phyloP scores from a whole-genome alignment of 371 early-diverging fungal species.

The Thermomucor indicae-seudaticae region DNA sequence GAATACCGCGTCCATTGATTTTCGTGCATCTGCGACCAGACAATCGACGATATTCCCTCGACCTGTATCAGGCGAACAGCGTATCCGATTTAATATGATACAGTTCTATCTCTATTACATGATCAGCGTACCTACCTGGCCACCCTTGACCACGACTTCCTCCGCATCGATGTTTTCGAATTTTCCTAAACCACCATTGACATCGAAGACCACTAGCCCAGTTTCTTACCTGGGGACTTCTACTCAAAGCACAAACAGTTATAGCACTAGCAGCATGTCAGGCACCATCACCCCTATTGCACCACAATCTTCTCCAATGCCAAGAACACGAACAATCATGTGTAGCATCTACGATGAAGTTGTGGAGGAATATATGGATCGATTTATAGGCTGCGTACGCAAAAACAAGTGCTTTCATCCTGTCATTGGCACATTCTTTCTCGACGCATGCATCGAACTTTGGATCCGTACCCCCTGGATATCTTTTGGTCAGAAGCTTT shows the following conservation, averaged over 20 bases:
- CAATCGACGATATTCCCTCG: conserved; percentile 25
- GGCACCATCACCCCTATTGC: neutral
- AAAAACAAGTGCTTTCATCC: neutral
- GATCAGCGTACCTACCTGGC: conserved; percentile 24
- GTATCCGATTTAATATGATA: conserved; percentile 26
- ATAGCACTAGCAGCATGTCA: neutral
- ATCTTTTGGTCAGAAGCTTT: conserved; percentile 10
- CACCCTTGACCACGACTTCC: conserved; percentile 1
- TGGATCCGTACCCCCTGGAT: conserved; percentile 35
- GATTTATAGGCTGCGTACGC: conserved; percentile 11
- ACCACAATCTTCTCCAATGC: neutral
- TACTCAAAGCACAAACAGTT: too few species aligned
- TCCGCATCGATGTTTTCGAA: neutral
- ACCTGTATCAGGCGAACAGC: conserved; percentile 14
- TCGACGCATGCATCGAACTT: conserved; percentile 25
- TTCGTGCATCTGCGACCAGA: conserved; percentile 24
- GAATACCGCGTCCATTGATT: conserved; percentile 7
- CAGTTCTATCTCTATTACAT: conserved; percentile 37
- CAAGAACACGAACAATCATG: conserved; percentile 7
- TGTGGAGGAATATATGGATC: conserved; percentile 15
- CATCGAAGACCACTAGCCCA: neutral
- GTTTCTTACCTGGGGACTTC: too few species aligned
- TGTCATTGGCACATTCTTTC: conserved; percentile 16
- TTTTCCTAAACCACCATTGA: neutral
- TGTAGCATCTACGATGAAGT: conserved; percentile 16